These are phyloP conservation scores for Paramyrothecium roridum DNA, from an alignment of 2,329 filamentous ascomycete species.

Conservation along the genomic window DNA sequence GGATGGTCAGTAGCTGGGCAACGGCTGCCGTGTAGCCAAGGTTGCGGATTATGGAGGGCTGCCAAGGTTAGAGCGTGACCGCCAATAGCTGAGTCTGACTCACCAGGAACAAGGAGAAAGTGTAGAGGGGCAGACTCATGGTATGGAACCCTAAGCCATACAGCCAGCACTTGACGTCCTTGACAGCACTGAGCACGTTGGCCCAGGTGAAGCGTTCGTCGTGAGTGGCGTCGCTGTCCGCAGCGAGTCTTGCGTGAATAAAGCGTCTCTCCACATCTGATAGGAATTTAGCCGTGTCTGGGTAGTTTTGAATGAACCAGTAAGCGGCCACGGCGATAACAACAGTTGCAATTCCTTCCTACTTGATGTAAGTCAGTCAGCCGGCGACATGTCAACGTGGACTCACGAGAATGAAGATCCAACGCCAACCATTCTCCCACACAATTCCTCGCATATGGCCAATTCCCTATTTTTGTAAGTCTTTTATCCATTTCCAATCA, in stretches of 20 bases:
- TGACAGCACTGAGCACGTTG: conserved; percentile 60
- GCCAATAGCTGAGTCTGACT: conserved; percentile 8
- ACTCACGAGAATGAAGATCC: conserved; percentile 58
- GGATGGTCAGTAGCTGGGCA: conserved; percentile 59
- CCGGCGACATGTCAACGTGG: fast-evolving
- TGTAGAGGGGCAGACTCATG: conserved; percentile 62
- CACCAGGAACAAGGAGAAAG: conserved; percentile 52
- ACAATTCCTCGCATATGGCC: conserved; percentile 50
- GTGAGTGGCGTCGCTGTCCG: conserved; percentile 67
- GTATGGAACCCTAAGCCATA: conserved; percentile 72
- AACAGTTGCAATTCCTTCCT: conserved; percentile 55
- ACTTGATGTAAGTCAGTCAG: not conserved
- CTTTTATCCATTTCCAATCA: not conserved
- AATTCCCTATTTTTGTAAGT: conserved; percentile 38
- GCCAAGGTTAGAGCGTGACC: not conserved
- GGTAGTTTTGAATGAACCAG: conserved; percentile 66
- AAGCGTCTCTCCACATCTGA: conserved; percentile 50
- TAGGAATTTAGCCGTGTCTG: conserved; percentile 56
- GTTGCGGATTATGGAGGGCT: conserved; percentile 50
- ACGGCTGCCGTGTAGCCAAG: conserved; percentile 51
- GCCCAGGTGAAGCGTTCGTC: conserved; percentile 67
- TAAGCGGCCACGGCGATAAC: conserved; percentile 46
- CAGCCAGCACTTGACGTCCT: conserved; percentile 68
- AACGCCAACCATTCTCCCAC: conserved; percentile 50
- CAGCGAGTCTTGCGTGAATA: conserved; percentile 60